phyloP scores from a whole-genome alignment of 2,329 filamentous ascomycete species.

The Trichoderma koningiopsis region DNA sequence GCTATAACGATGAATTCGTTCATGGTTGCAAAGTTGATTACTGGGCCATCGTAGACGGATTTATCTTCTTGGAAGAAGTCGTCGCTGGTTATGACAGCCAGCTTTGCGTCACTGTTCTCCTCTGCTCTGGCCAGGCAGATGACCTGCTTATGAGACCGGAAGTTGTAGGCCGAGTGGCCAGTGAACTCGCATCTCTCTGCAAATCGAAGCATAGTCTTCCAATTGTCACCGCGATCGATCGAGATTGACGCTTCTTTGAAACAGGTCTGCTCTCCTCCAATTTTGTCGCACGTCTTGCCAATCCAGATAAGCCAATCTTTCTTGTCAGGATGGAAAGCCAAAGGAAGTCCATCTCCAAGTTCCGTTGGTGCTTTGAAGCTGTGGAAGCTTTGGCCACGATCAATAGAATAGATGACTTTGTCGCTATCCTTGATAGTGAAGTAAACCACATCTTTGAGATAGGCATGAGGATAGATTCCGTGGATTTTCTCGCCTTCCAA shows the following conservation, averaged over 20 bases:
- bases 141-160: slow-evolving; percentile 57
- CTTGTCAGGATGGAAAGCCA: slow-evolving; percentile 81
- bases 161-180: slow-evolving; percentile 60
- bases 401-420: slow-evolving; percentile 75
- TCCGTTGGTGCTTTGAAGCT: slow-evolving; percentile 70
- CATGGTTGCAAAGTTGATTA: slow-evolving; percentile 91
- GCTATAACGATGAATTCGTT: slow-evolving; percentile 94
- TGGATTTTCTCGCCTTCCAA: slow-evolving; percentile 70
- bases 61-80: slow-evolving; percentile 73
- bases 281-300: slow-evolving; percentile 68
- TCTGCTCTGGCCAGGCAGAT: slow-evolving; percentile 60
- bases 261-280: slow-evolving; percentile 58
- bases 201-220: slow-evolving; percentile 73
- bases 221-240: slow-evolving; percentile 76
- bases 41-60: slow-evolving; percentile 53
- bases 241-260: slow-evolving; percentile 75
- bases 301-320: slow-evolving; percentile 94
- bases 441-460: slow-evolving; percentile 83
- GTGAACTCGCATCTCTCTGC: slow-evolving; percentile 88
- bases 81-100: slow-evolving; percentile 74
- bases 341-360: slow-evolving; percentile 46
- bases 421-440: slow-evolving; percentile 69
- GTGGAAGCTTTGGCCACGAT: slow-evolving; percentile 74
- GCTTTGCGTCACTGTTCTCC: slow-evolving; percentile 60
- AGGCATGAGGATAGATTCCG: slow-evolving; percentile 73